Evolutionary conservation across 2,329 filamentous ascomycete species (phyloP).

Genomic region (Hypoxylon sp.): DNA sequence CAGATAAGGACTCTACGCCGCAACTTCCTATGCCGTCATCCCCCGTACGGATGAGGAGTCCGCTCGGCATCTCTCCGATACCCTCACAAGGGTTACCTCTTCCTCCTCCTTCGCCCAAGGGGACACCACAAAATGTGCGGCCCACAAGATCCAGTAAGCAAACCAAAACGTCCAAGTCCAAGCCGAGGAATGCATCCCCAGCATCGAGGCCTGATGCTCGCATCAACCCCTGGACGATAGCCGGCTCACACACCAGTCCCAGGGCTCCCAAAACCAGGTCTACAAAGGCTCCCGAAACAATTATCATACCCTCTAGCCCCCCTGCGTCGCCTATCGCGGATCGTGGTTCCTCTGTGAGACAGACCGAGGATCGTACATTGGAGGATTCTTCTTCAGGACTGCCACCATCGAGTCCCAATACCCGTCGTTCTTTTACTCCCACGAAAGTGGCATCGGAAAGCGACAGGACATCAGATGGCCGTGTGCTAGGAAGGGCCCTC

Average conservation of each 20-base stretch:
- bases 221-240: constrained; percentile 59
- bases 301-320: constrained; percentile 64
- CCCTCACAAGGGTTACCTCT: constrained; percentile 39
- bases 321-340: constrained; percentile 54
- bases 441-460: constrained; percentile 10
- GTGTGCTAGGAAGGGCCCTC: constrained; percentile 11
- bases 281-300: constrained; percentile 55
- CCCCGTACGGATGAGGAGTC: constrained; percentile 16
- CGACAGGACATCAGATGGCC: constrained; percentile 4
- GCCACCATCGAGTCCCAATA: constrained; percentile 33
- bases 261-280: constrained; percentile 52
- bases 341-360: constrained; percentile 47
- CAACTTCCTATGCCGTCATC: constrained; percentile 14
- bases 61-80: constrained; percentile 10
- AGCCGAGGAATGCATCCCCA: constrained; percentile 45
- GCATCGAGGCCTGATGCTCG: constrained; percentile 47
- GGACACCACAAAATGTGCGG: constrained; percentile 37
- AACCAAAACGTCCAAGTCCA: constrained; percentile 47
- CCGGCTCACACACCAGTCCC: constrained; percentile 62
- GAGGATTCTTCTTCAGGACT: constrained; percentile 1
- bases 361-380: not conserved
- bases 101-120: constrained; percentile 20
- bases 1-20: constrained; percentile 12
- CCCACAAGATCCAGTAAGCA: constrained; percentile 53
- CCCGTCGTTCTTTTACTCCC: constrained; percentile 43